A percentile compares a stretch with the other conserved stretches of the same genome.
These are phyloP conservation scores for Sicyos baderoa DNA, from an alignment of 306 rosid genomes.

Conservation along the genomic window DNA sequence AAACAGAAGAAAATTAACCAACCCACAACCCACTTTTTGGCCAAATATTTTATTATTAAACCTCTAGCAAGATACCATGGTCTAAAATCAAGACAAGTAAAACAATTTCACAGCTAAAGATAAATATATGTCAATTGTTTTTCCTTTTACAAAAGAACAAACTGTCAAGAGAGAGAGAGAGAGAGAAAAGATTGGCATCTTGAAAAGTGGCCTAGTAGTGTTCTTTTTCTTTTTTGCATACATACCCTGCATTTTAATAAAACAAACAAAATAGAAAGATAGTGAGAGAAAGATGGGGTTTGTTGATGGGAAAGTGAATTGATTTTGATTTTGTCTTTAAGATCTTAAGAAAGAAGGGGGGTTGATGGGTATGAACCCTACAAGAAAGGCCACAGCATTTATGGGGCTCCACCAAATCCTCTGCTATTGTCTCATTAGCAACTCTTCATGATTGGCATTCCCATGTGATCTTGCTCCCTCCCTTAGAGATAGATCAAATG, in stretches of 20 bases:
- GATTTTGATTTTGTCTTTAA: slow-evolving; percentile 5
- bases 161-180: neutral
- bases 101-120: slow-evolving; percentile 15
- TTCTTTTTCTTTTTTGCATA: too few species aligned
- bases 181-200: slow-evolving; percentile 6
- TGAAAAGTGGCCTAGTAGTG: slow-evolving; percentile 5
- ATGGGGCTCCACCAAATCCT: slow-evolving; percentile 52
- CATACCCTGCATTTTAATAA: neutral
- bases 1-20: neutral
- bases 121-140: neutral
- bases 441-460: slow-evolving; percentile 69
- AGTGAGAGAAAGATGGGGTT: neutral
- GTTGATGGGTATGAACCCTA: slow-evolving; percentile 15
- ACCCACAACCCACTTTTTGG: neutral
- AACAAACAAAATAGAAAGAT: slow-evolving; percentile 6
- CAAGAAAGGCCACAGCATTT: slow-evolving; percentile 19
- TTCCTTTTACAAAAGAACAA: neutral
- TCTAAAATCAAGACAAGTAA: slow-evolving; percentile 1
- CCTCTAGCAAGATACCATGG: neutral
- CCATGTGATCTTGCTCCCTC: slow-evolving; percentile 94
- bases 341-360: slow-evolving; percentile 13
- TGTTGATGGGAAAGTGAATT: slow-evolving; percentile 17
- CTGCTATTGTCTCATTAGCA: slow-evolving; percentile 90
- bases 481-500: neutral
- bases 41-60: neutral